A percentile compares a stretch with the other conserved stretches of the same genome.
These are phyloP conservation scores for Triadica sebifera DNA, from an alignment of 345 rosid species.

Conservation along the genomic window DNA sequence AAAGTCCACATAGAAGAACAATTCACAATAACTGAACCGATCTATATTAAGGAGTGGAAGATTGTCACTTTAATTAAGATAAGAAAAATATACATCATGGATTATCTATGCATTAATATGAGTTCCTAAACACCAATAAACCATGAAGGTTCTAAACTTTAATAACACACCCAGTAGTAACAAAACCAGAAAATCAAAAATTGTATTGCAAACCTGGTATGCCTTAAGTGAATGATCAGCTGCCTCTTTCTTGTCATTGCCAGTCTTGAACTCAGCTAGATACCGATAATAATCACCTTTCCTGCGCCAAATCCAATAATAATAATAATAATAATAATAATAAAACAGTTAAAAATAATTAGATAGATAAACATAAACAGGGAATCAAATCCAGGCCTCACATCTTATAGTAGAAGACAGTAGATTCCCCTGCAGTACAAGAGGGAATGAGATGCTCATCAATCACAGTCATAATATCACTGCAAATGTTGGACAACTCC, in stretches of 20 bases:
- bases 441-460: slow-evolving; percentile 55
- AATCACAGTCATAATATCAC: slow-evolving; percentile 41
- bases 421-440: slow-evolving; percentile 39
- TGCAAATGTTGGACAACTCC: slow-evolving; percentile 46
- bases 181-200: not conserved
- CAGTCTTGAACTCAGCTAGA: slow-evolving; percentile 50
- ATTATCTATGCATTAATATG: not conserved
- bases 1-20: not conserved
- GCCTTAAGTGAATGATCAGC: slow-evolving; percentile 55
- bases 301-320: slow-evolving; percentile 35
- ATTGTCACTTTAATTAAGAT: not conserved
- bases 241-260: slow-evolving; percentile 50
- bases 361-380: not conserved
- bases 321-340: too few species aligned
- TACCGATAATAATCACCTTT: slow-evolving; percentile 60
- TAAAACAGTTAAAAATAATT: too few species aligned
- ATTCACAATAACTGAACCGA: not conserved
- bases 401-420: slow-evolving; percentile 57
- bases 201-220: slow-evolving; percentile 30
- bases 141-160: not conserved
- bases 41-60: not conserved
- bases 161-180: not conserved
- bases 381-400: slow-evolving; percentile 6
- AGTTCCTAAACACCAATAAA: not conserved
- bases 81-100: not conserved